Conservation (phyloP, 2,329 filamentous ascomycete genomes). For the Fusarium proliferatum region DNA sequence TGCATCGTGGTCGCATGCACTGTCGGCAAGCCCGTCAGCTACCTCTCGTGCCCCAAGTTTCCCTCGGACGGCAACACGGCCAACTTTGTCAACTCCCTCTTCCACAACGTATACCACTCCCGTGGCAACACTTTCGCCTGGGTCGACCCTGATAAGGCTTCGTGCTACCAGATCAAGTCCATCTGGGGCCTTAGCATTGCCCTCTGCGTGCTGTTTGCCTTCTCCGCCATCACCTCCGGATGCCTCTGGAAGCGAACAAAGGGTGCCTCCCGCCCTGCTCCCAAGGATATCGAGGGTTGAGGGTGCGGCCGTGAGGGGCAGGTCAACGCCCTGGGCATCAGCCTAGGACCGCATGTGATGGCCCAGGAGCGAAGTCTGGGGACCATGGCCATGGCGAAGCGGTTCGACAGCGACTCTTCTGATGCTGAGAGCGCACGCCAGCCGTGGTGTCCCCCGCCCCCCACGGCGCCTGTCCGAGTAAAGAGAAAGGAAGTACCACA, state of each 20-base stretch:
- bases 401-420: slow-evolving; percentile 48
- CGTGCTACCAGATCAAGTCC: slow-evolving; percentile 86
- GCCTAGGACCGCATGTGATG: slow-evolving; percentile 29
- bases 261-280: slow-evolving; percentile 47
- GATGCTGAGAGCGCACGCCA: slow-evolving; percentile 44
- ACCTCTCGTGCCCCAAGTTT: slow-evolving; percentile 74
- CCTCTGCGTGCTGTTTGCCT: slow-evolving; percentile 76
- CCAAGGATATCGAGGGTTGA: slow-evolving; percentile 63
- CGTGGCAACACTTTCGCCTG: slow-evolving; percentile 55
- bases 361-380: slow-evolving; percentile 51
- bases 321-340: slow-evolving; percentile 31
- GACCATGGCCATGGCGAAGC: slow-evolving; percentile 51
- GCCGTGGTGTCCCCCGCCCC: slow-evolving; percentile 50
- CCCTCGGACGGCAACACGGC: slow-evolving; percentile 55
- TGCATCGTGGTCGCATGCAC: slow-evolving; percentile 81
- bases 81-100: slow-evolving; percentile 58
- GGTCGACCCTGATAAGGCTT: slow-evolving; percentile 65
- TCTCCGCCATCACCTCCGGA: slow-evolving; percentile 67
- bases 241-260: slow-evolving; percentile 73
- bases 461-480: slow-evolving; percentile 50
- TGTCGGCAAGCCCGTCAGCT: slow-evolving; percentile 83
- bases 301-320: slow-evolving; percentile 58
- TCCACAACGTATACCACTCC: slow-evolving; percentile 54
- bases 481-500: slow-evolving; percentile 42
- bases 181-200: slow-evolving; percentile 89